Evolutionary conservation across 78 protist genomes (phyloP).

Genomic region (Cavenderia fasciculata): DNA sequence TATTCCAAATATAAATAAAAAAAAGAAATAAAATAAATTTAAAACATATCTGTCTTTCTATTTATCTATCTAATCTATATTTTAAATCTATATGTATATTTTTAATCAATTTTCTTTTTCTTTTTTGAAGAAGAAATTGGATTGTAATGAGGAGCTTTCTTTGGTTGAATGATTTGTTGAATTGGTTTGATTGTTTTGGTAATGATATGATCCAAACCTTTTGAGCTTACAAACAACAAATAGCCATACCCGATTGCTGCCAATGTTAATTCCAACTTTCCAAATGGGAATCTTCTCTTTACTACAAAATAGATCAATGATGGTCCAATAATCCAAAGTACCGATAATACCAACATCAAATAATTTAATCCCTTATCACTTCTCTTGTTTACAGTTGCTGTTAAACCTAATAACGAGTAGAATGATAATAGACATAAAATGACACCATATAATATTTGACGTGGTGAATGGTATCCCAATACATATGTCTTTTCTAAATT

Average conservation of each 20-base stretch:
- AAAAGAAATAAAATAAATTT: not conserved
- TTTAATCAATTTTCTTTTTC: not conserved
- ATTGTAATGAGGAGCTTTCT: too few relatives aligned
- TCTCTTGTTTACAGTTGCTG: slow-evolving; percentile 25
- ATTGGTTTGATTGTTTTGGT: too few relatives aligned
- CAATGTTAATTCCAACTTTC: too few relatives aligned
- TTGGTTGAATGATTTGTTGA: too few relatives aligned
- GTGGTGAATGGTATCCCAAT: slow-evolving; percentile 38
- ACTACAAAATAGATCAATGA: not conserved
- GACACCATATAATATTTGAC: slow-evolving; percentile 65
- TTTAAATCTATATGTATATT: not conserved
- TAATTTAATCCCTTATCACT: not conserved
- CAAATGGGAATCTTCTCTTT: too few relatives aligned
- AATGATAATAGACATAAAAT: slow-evolving; percentile 31
- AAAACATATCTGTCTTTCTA: too few relatives aligned
- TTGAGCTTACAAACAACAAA: not conserved
- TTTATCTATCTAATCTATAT: too few relatives aligned
- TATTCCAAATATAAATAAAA: not conserved
- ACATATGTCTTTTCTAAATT: slow-evolving; percentile 32
- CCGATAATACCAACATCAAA: not conserved
- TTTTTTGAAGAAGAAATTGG: too few relatives aligned
- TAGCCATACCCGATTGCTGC: not conserved
- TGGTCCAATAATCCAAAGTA: not conserved
- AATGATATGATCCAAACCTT: too few relatives aligned
- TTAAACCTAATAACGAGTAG: not conserved